Base-by-base conservation (phyloP, 1,284 basidiomycete species). In the Cryptococcus amylolentus region DNA sequence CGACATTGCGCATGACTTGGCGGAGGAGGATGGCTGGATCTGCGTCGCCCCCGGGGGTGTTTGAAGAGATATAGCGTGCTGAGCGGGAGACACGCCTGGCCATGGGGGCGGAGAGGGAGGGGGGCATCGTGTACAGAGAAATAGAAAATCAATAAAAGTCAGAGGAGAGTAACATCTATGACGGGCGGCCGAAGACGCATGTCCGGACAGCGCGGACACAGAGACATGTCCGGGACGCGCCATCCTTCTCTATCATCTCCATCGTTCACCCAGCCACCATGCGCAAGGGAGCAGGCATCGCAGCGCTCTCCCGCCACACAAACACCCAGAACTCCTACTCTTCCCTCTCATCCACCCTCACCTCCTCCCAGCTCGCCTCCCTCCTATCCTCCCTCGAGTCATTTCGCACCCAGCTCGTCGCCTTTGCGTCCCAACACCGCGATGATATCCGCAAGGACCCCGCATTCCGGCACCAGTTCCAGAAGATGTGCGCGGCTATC, bases 401-500 rank as follows among this genome's bases (percentile, higher is more conserved):
- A 47, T 98, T 98, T 77, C 88, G 89, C 61, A 80, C 84, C 1
- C 84, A 90, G 0, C 84, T 98, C 51, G 79, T 85, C 8, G 81
- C 82, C 57, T 98, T 98, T 70, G 91, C 94, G 0, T 80, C 84
- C 5, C 84, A 83, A 12, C 94, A 98, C 73, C 86, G 91, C 23
- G 84, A 87, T 47, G 86, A 89, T 57, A 98, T 99, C 70, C 83
- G 85, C 57, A 82, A 82, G 55, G 90, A 97, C 69, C 90, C 96
- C 1, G 82, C 84, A 2, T 95, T 98, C 72, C 83, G 95, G 2
- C 88, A 89, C 80, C 88, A 87, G 14, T 98, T 98, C 77, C 91
- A 94, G 67, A 88, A 90, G 59, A 97, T 98, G 92, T 99, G 96
- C 73, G 84, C 88, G 1, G 87, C 88, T 14, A 89, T 99, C 55